Evolutionary conservation across 1,139 yeast species (phyloP).

Genomic region (Blastobotrys persicus): DNA sequence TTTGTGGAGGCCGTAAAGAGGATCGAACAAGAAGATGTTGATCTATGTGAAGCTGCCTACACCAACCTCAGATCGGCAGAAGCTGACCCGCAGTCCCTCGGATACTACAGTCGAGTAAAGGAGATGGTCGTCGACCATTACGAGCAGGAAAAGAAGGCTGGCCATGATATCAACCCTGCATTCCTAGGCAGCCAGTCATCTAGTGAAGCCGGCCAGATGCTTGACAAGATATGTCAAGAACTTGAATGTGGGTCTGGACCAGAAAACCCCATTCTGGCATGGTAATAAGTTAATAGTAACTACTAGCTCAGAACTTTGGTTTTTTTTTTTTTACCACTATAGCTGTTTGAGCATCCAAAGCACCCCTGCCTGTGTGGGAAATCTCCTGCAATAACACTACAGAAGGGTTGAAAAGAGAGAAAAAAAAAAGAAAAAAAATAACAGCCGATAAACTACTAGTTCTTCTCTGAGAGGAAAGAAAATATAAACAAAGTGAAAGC

Average conservation of each 20-base stretch:
- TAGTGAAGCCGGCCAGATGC: constrained; percentile 13
- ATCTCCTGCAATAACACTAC: too few species aligned
- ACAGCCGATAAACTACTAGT: too few species aligned
- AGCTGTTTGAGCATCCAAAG: too few species aligned
- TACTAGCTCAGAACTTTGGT: too few species aligned
- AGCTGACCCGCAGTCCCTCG: constrained; percentile 1
- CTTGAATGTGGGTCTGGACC: constrained; percentile 14
- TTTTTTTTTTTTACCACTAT: too few species aligned
- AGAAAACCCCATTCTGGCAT: constrained; percentile 14
- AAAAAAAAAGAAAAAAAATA: too few species aligned
- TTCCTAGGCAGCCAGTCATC: constrained; percentile 14
- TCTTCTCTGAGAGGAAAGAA: background rate
- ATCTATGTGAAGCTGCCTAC: constrained; percentile 9
- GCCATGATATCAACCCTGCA: constrained; percentile 14
- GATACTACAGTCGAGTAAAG: constrained; percentile 9
- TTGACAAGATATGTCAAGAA: constrained; percentile 16
- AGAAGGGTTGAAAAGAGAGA: too few species aligned
- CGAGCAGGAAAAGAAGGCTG: constrained; percentile 13
- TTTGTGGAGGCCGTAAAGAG: constrained; percentile 8
- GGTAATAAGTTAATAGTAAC: too few species aligned
- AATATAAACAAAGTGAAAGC: background rate
- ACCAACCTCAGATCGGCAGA: constrained; percentile 8
- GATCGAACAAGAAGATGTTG: constrained; percentile 11
- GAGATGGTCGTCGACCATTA: constrained; percentile 10
- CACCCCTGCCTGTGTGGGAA: too few species aligned